A percentile compares a stretch with the other conserved stretches of the same genome.
phyloP scores from a whole-genome alignment of 1,284 basidiomycete genomes.

The Ganoderma leucocontextum region DNA sequence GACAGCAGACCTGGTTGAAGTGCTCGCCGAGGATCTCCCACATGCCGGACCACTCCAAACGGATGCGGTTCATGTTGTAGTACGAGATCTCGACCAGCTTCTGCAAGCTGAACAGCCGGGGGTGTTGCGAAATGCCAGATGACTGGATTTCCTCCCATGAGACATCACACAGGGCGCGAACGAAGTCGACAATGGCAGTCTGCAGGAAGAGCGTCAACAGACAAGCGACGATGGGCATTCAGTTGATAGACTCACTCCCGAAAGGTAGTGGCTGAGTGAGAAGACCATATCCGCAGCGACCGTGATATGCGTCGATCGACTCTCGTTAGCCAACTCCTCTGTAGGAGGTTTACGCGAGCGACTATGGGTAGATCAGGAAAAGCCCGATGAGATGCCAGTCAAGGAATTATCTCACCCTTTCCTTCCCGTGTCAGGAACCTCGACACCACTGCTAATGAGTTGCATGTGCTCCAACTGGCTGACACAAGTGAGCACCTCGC shows the following conservation, averaged over 20 bases:
- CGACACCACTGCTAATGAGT: slow-evolving; percentile 88
- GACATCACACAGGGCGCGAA: slow-evolving; percentile 94
- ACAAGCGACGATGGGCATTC: slow-evolving; percentile 20
- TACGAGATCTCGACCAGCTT: slow-evolving; percentile 99
- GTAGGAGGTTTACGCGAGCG: slow-evolving; percentile 78
- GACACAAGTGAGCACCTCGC: slow-evolving; percentile 93
- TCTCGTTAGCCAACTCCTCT: slow-evolving; percentile 96
- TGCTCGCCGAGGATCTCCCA: slow-evolving; percentile 99
- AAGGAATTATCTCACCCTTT: slow-evolving; percentile 68
- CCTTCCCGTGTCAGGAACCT: slow-evolving; percentile 79
- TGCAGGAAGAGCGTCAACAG: slow-evolving; percentile 42
- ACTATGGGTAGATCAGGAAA: slow-evolving; percentile 34
- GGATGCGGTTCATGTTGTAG: slow-evolving; percentile 99
- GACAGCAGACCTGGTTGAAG: slow-evolving; percentile 99
- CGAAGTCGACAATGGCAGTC: slow-evolving; percentile 99
- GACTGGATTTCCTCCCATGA: slow-evolving; percentile 99
- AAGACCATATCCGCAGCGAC: slow-evolving; percentile 99
- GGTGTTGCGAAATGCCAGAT: slow-evolving; percentile 92
- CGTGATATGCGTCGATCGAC: slow-evolving; percentile 96
- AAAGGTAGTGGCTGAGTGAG: slow-evolving; percentile 92
- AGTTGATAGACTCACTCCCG: slow-evolving; percentile 71
- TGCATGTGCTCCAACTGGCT: slow-evolving; percentile 98
- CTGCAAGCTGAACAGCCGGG: slow-evolving; percentile 96
- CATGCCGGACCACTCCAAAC: slow-evolving; percentile 97
- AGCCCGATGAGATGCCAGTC: background rate